phyloP scores from a whole-genome alignment of 345 rosid genomes.

The Gossypium arboreum region DNA sequence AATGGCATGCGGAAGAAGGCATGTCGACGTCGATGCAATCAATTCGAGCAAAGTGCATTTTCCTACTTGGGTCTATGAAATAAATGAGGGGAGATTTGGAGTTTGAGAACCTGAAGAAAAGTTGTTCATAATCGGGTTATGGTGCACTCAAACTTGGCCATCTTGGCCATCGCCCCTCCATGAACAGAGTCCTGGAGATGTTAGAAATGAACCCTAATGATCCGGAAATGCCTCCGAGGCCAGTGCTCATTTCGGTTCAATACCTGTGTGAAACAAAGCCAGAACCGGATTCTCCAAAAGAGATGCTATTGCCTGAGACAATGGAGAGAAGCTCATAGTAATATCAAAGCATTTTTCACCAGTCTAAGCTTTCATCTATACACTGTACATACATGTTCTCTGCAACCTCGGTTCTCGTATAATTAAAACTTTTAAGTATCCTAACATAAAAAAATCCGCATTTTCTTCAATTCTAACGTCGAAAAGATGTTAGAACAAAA shows the following conservation, averaged over 20 bases:
- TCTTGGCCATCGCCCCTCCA: slow-evolving; percentile 27
- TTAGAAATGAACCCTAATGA: slow-evolving; percentile 21
- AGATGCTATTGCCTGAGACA: neutral
- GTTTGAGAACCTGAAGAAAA: slow-evolving; percentile 9
- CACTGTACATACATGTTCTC: neutral
- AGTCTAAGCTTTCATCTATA: neutral
- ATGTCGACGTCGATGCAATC: neutral
- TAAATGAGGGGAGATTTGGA: slow-evolving; percentile 8
- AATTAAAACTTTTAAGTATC: neutral
- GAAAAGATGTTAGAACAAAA: neutral
- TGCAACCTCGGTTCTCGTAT: too few species aligned
- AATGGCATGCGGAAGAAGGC: slow-evolving; percentile 1
- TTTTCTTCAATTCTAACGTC: neutral
- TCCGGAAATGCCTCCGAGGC: slow-evolving; percentile 30
- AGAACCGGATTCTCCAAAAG: neutral
- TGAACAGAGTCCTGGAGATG: slow-evolving; percentile 35
- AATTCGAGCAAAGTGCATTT: neutral
- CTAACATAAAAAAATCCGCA: neutral
- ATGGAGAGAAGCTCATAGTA: slow-evolving; percentile 14
- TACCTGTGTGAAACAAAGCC: neutral
- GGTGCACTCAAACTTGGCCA: slow-evolving; percentile 35
- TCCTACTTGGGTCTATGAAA: slow-evolving; percentile 18
- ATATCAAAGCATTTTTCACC: neutral
- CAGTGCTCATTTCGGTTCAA: slow-evolving; percentile 22
- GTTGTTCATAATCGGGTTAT: slow-evolving; percentile 30